Evolutionary conservation across 345 rosid genomes (phyloP).

Genomic region (Hibiscus tridactylites): DNA sequence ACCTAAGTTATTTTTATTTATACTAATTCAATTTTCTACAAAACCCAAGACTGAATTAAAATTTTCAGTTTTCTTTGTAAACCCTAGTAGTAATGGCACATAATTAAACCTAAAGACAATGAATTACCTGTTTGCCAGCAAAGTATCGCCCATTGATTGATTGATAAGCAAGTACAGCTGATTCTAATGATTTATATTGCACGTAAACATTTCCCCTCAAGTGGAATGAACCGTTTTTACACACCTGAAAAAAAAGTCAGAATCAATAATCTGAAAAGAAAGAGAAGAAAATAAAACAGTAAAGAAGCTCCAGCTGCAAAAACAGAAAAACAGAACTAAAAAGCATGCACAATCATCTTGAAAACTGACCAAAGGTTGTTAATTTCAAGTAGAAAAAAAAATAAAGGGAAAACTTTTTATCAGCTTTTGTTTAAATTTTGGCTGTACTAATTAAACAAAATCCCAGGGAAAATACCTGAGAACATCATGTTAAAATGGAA

Average conservation of each 20-base stretch:
- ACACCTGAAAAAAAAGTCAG: slow-evolving; percentile 42
- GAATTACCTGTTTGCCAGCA: slow-evolving; percentile 88
- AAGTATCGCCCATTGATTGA: slow-evolving; percentile 78
- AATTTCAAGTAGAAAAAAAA: background rate
- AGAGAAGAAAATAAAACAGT: slow-evolving; percentile 4
- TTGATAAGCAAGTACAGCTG: slow-evolving; percentile 59
- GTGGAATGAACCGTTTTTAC: slow-evolving; percentile 86
- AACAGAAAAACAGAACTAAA: background rate
- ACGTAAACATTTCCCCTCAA: slow-evolving; percentile 89
- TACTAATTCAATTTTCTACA: background rate
- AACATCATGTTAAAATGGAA: background rate
- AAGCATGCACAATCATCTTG: background rate
- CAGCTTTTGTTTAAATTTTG: background rate
- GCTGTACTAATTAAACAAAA: background rate
- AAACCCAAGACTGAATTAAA: background rate
- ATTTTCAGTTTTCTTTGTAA: background rate
- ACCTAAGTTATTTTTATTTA: background rate
- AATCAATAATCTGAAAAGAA: slow-evolving; percentile 10
- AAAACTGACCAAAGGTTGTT: slow-evolving; percentile 1
- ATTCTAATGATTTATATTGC: slow-evolving; percentile 74
- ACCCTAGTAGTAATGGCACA: background rate
- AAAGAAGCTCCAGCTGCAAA: slow-evolving; percentile 8
- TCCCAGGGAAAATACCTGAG: background rate
- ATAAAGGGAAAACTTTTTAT: background rate
- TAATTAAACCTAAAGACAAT: background rate